Evolutionary conservation across 1,284 basidiomycete genomes (phyloP).

Genomic region (Leucoagaricus sp.): DNA sequence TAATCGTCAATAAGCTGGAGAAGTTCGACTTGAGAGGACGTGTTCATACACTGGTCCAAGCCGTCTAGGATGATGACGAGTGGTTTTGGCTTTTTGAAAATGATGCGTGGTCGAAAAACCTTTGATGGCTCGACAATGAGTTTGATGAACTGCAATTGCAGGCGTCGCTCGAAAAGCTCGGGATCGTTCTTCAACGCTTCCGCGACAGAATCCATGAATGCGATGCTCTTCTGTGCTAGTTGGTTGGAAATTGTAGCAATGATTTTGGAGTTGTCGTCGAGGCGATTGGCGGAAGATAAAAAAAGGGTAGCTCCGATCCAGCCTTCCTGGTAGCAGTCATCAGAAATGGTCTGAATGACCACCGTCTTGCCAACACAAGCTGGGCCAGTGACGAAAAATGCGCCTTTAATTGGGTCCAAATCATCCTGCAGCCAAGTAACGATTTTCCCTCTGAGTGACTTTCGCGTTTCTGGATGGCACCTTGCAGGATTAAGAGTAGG

Average conservation of each 20-base stretch:
- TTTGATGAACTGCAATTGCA: neutral
- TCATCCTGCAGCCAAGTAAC: neutral
- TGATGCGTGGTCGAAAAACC: neutral
- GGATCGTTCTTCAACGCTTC: neutral
- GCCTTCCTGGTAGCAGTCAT: neutral
- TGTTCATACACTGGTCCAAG: neutral
- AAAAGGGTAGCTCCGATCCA: conserved; percentile 1
- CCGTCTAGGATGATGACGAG: conserved; percentile 4
- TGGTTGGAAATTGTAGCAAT: conserved; percentile 1
- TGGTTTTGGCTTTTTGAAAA: neutral
- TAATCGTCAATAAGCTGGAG: neutral
- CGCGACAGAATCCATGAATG: neutral
- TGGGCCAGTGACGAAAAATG: neutral
- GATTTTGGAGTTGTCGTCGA: neutral
- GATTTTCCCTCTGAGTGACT: neutral
- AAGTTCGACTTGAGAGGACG: neutral
- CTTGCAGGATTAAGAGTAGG: neutral
- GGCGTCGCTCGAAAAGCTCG: neutral
- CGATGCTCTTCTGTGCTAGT: neutral
- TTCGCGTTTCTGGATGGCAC: conserved; percentile 1
- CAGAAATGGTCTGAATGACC: neutral
- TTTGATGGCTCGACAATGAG: neutral
- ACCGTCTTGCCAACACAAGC: neutral
- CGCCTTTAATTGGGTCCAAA: neutral
- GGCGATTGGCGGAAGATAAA: neutral